Evolutionary conservation across 2,329 filamentous ascomycete genomes (phyloP).

Genomic region (Huntiella abstrusa): DNA sequence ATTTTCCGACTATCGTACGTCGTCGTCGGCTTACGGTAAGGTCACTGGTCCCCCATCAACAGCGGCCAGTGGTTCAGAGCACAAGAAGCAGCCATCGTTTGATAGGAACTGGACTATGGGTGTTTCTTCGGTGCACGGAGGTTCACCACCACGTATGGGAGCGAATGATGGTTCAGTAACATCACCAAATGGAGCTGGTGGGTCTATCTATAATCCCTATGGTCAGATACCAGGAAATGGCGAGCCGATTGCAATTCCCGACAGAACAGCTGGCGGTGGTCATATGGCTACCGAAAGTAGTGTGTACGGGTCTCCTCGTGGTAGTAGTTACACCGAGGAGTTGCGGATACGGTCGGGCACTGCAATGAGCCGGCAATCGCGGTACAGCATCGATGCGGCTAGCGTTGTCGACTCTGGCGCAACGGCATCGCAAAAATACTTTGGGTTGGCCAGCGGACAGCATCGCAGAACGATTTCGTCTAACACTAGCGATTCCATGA

Average conservation of each 20-base stretch:
- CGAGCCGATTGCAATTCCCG: no score
- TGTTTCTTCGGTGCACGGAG: slow-evolving; percentile 19
- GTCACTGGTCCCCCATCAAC: slow-evolving; percentile 17
- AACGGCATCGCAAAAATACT: slow-evolving; percentile 52
- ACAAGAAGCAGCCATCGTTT: slow-evolving; percentile 51
- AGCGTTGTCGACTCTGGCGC: slow-evolving; percentile 31
- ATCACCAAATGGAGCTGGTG: slow-evolving; percentile 14
- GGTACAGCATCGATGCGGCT: slow-evolving; percentile 61
- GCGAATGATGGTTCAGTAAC: no score
- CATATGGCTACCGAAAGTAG: no score
- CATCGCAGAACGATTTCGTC: slow-evolving; percentile 45
- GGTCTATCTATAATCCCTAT: slow-evolving; percentile 11
- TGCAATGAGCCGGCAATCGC: slow-evolving; percentile 52
- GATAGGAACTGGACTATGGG: slow-evolving; percentile 53
- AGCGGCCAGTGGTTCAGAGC: slow-evolving; percentile 16
- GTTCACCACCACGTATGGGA: not conserved
- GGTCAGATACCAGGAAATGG: not conserved
- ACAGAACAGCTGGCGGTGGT: no score
- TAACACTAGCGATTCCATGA: slow-evolving; percentile 34
- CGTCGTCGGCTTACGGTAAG: slow-evolving; percentile 76
- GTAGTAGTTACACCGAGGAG: slow-evolving; percentile 54
- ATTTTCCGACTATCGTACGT: slow-evolving; percentile 22
- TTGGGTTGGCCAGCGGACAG: slow-evolving; percentile 27
- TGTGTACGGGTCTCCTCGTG: not conserved
- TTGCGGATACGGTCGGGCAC: slow-evolving; percentile 47